phyloP scores from a whole-genome alignment of 345 rosid genomes.

The Eucalyptus pumila region DNA sequence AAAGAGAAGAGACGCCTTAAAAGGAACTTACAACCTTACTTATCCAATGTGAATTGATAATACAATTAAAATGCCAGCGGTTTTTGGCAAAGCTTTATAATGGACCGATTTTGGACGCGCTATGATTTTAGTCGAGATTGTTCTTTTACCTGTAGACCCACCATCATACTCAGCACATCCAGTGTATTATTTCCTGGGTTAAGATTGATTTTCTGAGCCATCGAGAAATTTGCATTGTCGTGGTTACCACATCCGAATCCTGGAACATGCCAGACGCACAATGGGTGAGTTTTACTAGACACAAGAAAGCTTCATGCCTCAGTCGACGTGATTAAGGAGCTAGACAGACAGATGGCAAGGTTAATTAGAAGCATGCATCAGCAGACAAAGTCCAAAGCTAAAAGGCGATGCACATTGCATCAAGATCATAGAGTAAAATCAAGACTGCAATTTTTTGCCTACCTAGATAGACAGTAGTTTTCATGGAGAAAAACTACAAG shows the following conservation, averaged over 20 bases:
- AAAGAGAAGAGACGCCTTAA: background rate
- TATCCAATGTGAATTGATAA: background rate
- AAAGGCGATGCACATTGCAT: background rate
- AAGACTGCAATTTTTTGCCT: background rate
- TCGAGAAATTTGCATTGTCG: slow-evolving; percentile 27
- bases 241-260: slow-evolving; percentile 50
- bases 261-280: background rate
- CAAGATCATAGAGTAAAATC: background rate
- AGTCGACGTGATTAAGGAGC: background rate
- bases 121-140: background rate
- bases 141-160: slow-evolving; percentile 40
- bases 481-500: background rate
- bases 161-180: slow-evolving; percentile 48
- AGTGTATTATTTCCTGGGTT: slow-evolving; percentile 36
- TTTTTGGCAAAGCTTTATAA: background rate
- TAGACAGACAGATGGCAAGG: background rate
- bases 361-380: background rate
- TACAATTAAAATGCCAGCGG: background rate
- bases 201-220: slow-evolving; percentile 22
- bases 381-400: background rate
- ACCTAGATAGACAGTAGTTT: background rate
- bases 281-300: background rate
- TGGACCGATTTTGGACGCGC: background rate
- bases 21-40: background rate
- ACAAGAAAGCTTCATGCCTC: background rate